Conservation (phyloP, 2,329 filamentous ascomycete species). For the Paecilomyces sp. region DNA sequence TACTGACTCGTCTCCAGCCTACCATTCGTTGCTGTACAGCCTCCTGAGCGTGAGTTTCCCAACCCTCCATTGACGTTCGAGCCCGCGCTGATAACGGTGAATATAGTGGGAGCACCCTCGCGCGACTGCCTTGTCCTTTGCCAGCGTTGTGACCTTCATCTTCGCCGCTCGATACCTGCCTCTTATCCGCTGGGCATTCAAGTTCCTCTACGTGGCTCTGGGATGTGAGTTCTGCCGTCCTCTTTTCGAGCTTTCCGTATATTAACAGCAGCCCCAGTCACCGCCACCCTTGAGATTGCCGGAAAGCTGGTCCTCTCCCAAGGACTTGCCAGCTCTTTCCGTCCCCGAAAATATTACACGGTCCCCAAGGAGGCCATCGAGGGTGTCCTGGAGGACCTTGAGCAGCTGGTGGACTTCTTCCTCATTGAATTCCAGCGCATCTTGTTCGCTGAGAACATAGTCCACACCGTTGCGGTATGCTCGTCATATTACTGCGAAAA, state of each 20-base stretch:
- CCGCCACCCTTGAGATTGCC: conserved; percentile 50
- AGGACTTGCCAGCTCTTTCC: conserved; percentile 54
- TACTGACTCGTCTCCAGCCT: conserved; percentile 38
- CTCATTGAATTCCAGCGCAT: conserved; percentile 62
- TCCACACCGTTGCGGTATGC: conserved; percentile 53
- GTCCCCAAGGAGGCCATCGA: conserved; percentile 59
- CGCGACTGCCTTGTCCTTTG: conserved; percentile 56
- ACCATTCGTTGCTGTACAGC: conserved; percentile 61
- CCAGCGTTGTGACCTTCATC: conserved; percentile 50
- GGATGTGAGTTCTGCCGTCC: conserved; percentile 41
- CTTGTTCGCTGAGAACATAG: conserved; percentile 59
- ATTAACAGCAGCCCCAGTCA: conserved; percentile 32
- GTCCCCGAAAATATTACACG: conserved; percentile 59
- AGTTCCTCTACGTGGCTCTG: conserved; percentile 51
- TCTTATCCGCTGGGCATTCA: conserved; percentile 55
- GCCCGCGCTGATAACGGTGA: conserved; percentile 2
- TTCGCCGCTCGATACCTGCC: conserved; percentile 58
- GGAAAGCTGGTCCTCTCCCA: conserved; percentile 51
- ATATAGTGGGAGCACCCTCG: conserved; percentile 57
- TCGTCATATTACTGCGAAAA: not conserved
- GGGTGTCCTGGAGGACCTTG: conserved; percentile 53
- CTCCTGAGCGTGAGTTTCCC: conserved; percentile 49
- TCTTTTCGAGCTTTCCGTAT: not conserved
- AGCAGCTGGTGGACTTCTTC: conserved; percentile 62
- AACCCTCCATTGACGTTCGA: not conserved